Evolutionary conservation across 2,329 filamentous ascomycete species (phyloP).

Genomic region (Cordyceps tenuipes): DNA sequence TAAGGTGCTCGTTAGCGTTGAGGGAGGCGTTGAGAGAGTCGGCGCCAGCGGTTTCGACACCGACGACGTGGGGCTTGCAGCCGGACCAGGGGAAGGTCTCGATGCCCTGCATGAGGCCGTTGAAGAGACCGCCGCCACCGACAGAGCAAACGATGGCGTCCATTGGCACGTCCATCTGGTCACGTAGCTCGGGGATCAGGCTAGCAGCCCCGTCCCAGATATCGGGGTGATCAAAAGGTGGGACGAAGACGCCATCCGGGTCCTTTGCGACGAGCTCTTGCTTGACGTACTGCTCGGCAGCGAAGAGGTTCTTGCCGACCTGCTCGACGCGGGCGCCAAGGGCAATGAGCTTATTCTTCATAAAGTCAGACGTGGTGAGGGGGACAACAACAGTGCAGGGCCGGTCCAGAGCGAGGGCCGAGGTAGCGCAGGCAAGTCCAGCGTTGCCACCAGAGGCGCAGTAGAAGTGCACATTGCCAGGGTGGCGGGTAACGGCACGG

Average conservation of each 20-base stretch:
- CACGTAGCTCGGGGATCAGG: constrained; percentile 44
- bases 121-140: constrained; percentile 73
- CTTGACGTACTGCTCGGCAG: constrained; percentile 60
- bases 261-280: constrained; percentile 47
- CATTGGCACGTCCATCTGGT: constrained; percentile 38
- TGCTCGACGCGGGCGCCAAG: constrained; percentile 64
- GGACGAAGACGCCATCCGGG: constrained; percentile 51
- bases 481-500: constrained; percentile 25
- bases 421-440: constrained; percentile 70
- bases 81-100: constrained; percentile 33
- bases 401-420: constrained; percentile 54
- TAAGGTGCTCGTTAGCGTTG: constrained; percentile 46
- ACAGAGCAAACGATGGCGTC: constrained; percentile 70
- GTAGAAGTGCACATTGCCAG: constrained; percentile 58
- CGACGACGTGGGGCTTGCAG: constrained; percentile 47
- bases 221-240: constrained; percentile 60
- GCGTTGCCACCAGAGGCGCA: constrained; percentile 77
- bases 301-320: constrained; percentile 57
- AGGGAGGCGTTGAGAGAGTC: constrained; percentile 60
- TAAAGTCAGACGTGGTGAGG: constrained; percentile 52
- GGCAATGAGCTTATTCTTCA: constrained; percentile 61
- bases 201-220: constrained; percentile 59
- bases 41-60: constrained; percentile 68
- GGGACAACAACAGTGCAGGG: constrained; percentile 72
- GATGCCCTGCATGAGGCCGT: constrained; percentile 65